Percentiles rank a stretch among this genome's conserved stretches.
phyloP scores from a whole-genome alignment of 352 stramenopile genomes.

The Phytophthora hybrid region DNA sequence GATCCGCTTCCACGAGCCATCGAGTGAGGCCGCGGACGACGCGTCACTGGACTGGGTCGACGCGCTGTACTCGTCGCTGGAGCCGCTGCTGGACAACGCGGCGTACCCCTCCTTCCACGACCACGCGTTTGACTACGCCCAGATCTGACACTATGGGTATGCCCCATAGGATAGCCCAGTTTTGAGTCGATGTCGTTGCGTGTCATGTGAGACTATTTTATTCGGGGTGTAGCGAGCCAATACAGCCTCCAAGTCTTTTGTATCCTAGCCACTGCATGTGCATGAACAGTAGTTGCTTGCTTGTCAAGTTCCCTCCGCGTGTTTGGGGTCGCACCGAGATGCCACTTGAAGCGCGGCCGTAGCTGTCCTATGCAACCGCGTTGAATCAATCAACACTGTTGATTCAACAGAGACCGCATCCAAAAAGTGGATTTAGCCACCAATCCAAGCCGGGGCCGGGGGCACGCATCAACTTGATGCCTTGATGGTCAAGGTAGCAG shows the following conservation, averaged over 20 bases:
- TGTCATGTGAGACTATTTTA: constrained; percentile 28
- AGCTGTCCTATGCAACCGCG: constrained; percentile 6
- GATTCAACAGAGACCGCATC: too few species aligned
- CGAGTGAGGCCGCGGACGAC: neutral
- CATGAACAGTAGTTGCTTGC: neutral
- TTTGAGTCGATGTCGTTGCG: constrained; percentile 23
- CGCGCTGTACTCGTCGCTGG: constrained; percentile 57
- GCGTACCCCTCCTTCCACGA: constrained; percentile 38
- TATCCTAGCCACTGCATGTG: neutral
- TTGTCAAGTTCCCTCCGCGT: neutral
- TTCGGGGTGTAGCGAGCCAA: constrained; percentile 11
- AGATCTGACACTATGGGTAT: constrained; percentile 23
- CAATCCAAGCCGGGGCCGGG: neutral
- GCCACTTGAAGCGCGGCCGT: constrained; percentile 1
- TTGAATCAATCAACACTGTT: neutral
- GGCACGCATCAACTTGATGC: neutral
- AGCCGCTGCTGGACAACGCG: constrained; percentile 32
- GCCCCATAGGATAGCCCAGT: constrained; percentile 2
- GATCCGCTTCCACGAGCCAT: constrained; percentile 30
- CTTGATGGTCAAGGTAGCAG: too few species aligned
- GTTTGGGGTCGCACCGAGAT: constrained; percentile 1
- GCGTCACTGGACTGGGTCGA: constrained; percentile 64
- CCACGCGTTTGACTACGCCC: constrained; percentile 39
- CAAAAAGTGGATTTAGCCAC: constrained; percentile 14
- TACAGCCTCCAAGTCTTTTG: constrained; percentile 1